A percentile compares a stretch with the other conserved stretches of the same genome.
phyloP scores from a whole-genome alignment of 2,329 filamentous ascomycete species.

The Botryotinia globosa region DNA sequence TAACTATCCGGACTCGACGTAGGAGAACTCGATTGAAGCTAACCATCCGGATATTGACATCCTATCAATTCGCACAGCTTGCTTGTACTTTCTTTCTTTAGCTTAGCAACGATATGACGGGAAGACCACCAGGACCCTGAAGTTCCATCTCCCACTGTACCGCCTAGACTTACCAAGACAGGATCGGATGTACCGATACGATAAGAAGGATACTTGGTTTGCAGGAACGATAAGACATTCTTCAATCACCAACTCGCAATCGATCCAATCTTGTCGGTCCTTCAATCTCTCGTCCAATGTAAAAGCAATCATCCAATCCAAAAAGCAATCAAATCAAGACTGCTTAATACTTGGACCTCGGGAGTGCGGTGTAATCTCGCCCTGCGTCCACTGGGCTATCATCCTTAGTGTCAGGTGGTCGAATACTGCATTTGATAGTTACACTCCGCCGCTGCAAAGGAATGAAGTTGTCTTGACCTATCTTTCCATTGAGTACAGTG shows the following conservation, averaged over 20 bases:
- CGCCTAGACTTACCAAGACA: slow-evolving; percentile 4
- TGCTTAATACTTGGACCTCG: neutral
- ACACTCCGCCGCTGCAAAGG: neutral
- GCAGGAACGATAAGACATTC: slow-evolving; percentile 12
- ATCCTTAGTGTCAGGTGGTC: slow-evolving; percentile 9
- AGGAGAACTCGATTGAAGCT: neutral
- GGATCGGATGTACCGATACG: neutral
- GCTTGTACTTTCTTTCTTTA: neutral
- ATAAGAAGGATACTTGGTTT: slow-evolving; percentile 3
- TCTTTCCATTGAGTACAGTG: neutral
- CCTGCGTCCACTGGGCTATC: slow-evolving; percentile 2
- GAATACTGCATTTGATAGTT: neutral
- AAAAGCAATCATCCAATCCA: neutral
- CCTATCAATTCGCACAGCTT: neutral
- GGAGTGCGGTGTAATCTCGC: neutral
- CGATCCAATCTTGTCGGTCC: slow-evolving; percentile 1
- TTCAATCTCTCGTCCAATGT: neutral
- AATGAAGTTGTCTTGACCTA: neutral
- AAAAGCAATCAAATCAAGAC: neutral
- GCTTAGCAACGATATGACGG: neutral
- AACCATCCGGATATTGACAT: neutral
- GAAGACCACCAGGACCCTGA: slow-evolving; percentile 2
- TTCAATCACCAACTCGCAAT: neutral
- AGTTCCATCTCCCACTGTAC: neutral
- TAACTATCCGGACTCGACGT: neutral